Percentiles rank a stretch among this genome's conserved stretches.
These are phyloP conservation scores for Shiraia sp. DNA, from an alignment of 2,329 filamentous ascomycete genomes.

Conservation along the genomic window DNA sequence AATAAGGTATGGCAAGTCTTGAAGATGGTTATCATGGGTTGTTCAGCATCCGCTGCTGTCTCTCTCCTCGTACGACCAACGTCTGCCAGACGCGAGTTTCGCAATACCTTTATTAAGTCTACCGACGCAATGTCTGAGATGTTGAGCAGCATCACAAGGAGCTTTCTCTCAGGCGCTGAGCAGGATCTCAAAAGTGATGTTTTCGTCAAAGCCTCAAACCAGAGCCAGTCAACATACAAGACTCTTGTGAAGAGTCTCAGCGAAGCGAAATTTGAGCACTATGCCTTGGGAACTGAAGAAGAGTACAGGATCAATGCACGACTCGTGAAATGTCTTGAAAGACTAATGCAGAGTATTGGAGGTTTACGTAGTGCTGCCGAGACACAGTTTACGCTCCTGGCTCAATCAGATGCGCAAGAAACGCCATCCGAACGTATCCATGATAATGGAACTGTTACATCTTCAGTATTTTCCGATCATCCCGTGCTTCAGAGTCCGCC, in stretches of 20 bases:
- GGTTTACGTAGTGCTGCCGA: constrained; percentile 86
- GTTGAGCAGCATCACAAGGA: constrained; percentile 77
- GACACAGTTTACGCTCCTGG: constrained; percentile 83
- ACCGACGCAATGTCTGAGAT: constrained; percentile 79
- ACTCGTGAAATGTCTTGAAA: constrained; percentile 82
- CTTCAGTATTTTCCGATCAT: constrained; percentile 29
- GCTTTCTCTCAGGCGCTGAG: constrained; percentile 82
- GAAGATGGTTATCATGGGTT: constrained; percentile 61
- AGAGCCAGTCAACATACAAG: constrained; percentile 69
- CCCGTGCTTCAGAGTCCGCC: constrained; percentile 28
- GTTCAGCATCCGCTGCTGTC: constrained; percentile 54
- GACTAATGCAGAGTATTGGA: constrained; percentile 84
- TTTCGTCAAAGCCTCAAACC: constrained; percentile 64
- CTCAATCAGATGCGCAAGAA: constrained; percentile 55
- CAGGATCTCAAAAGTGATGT: constrained; percentile 70
- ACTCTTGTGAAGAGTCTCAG: constrained; percentile 75
- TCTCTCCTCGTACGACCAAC: constrained; percentile 76
- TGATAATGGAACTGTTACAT: constrained; percentile 24
- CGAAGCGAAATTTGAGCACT: constrained; percentile 90
- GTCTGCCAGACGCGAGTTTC: constrained; percentile 74
- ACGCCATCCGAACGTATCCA: constrained; percentile 14
- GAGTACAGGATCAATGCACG: constrained; percentile 78
- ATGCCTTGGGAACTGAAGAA: constrained; percentile 75
- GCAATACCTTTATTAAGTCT: constrained; percentile 72
- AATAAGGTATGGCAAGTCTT: constrained; percentile 75